A percentile compares a stretch with the other conserved stretches of the same genome.
These are phyloP conservation scores for Aspergillus versicolor DNA, from an alignment of 2,329 filamentous ascomycete species.

Conservation along the genomic window DNA sequence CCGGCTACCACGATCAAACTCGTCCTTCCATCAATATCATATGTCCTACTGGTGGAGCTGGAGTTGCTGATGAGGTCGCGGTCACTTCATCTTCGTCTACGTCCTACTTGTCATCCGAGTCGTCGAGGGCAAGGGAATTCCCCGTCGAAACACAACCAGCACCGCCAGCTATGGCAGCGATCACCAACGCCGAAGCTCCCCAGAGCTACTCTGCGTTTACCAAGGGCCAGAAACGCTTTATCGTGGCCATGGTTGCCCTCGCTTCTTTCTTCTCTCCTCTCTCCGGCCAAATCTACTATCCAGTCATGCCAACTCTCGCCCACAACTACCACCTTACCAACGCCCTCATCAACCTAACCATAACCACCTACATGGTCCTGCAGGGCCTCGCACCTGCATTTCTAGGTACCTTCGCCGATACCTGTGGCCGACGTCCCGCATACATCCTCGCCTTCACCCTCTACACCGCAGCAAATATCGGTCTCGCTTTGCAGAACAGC, in stretches of 20 bases:
- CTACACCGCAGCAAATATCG: slow-evolving; percentile 38
- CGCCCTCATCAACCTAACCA: slow-evolving; percentile 47
- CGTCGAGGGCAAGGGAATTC: not conserved
- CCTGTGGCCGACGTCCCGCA: slow-evolving; percentile 60
- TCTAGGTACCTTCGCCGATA: slow-evolving; percentile 63
- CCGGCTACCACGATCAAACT: not conserved
- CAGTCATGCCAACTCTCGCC: slow-evolving; percentile 32
- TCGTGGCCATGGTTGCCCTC: slow-evolving; percentile 39
- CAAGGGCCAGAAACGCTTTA: slow-evolving; percentile 33
- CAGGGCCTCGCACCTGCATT: slow-evolving; percentile 63
- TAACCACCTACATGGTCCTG: slow-evolving; percentile 56
- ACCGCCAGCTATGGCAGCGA: not conserved
- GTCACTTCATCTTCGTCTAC: not conserved
- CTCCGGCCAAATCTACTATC: slow-evolving; percentile 32
- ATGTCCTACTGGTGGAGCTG: too few relatives aligned
- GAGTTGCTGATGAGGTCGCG: not conserved
- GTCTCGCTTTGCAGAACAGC: slow-evolving; percentile 36
- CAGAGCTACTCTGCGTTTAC: slow-evolving; percentile 31
- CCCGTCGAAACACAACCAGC: not conserved
- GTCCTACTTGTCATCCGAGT: not conserved
- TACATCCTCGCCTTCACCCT: slow-evolving; percentile 58
- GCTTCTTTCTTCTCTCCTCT: slow-evolving; percentile 39
- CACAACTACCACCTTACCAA: slow-evolving; percentile 39
- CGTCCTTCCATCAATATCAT: not conserved
- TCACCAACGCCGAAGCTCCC: not conserved